Conservation (phyloP, 2,329 filamentous ascomycete genomes). For the Fusarium haematococcum region DNA sequence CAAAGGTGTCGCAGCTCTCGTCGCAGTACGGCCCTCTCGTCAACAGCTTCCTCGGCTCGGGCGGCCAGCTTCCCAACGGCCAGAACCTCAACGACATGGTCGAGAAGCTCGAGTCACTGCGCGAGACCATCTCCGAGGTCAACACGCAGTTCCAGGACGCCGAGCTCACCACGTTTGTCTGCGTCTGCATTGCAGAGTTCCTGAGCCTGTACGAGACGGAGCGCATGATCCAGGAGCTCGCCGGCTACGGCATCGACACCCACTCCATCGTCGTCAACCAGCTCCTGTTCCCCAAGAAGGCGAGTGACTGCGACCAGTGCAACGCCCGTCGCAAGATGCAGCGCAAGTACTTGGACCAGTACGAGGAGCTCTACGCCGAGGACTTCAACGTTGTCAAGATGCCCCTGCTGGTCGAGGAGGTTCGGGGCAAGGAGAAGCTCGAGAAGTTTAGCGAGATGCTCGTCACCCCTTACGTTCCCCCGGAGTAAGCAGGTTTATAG, state of each 20-base stretch:
- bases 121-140: conserved; percentile 93
- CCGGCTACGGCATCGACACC: conserved; percentile 93
- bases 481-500: conserved; percentile 54
- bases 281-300: conserved; percentile 89
- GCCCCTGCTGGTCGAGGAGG: conserved; percentile 95
- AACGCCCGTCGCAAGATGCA: conserved; percentile 97
- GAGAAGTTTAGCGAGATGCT: conserved; percentile 92
- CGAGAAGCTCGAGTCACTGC: conserved; percentile 92
- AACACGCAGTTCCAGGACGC: conserved; percentile 99
- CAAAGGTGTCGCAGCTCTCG: conserved; percentile 94
- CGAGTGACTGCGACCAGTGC: conserved; percentile 92
- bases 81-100: conserved; percentile 92
- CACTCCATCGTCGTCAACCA: conserved; percentile 99
- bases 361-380: conserved; percentile 97
- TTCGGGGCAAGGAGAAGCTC: conserved; percentile 92
- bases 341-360: conserved; percentile 98
- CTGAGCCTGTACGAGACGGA: conserved; percentile 97
- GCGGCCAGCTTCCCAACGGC: conserved; percentile 84
- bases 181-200: conserved; percentile 98
- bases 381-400: conserved; percentile 97
- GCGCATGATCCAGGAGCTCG: conserved; percentile 98
- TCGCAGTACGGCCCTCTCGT: conserved; percentile 96
- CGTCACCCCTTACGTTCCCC: conserved; percentile 79
- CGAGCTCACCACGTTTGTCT: conserved; percentile 95
- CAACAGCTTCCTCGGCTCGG: conserved; percentile 88